Evolutionary conservation across 805 yeast species (phyloP), one percentile per base, ranked within the genome.

Genomic region (Wickerhamomyces silvicola): DNA sequence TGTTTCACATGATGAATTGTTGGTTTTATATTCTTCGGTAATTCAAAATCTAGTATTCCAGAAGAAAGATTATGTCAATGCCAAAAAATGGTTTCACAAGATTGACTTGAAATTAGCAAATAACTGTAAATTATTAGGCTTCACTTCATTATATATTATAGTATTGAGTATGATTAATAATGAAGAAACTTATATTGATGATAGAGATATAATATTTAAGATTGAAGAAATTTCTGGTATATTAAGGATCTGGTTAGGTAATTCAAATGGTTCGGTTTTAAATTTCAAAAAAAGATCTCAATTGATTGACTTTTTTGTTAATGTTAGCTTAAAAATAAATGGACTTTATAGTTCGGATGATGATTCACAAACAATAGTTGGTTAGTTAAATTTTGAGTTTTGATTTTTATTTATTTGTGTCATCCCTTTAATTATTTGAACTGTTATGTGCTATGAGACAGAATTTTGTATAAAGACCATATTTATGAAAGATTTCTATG

Each of bases 181-280:
- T 9, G 31, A 39, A n/a, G 34, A 37, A 2, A 14, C 36, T 13
- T 41, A 42, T 18, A 14, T 32, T 9, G 25, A 38, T 28, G 49
- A 45, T 23, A 32, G 36, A 13, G 43, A 43, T 8, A 36, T 48
- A 10, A 39, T 33, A n/a, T 36, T 38, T 12, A 46, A 43, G 26
- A 35, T 57, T 19, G 64, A 59, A 33, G 52, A 50, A 23, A 39
- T 58, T 11, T 42, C 52, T 7, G 60, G 57, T 9, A 38, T 43
- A 10, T 28, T 59, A 15, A 51, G 66, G 43, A 51, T 60, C 2
- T 59, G 64, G 64, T 31, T 56, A 18, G 63, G 64, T 20, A 48
- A 52, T 18, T 38, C 50, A 14, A 38, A 41, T 18, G 60, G 57
- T n/a, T 38, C 52, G 10, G 37, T 39, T 7, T 28, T 58, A 23